A percentile compares a stretch with the other conserved stretches of the same genome.
Conservation (phyloP, 768 basidiomycete species). For the Heimioporus sp. region DNA sequence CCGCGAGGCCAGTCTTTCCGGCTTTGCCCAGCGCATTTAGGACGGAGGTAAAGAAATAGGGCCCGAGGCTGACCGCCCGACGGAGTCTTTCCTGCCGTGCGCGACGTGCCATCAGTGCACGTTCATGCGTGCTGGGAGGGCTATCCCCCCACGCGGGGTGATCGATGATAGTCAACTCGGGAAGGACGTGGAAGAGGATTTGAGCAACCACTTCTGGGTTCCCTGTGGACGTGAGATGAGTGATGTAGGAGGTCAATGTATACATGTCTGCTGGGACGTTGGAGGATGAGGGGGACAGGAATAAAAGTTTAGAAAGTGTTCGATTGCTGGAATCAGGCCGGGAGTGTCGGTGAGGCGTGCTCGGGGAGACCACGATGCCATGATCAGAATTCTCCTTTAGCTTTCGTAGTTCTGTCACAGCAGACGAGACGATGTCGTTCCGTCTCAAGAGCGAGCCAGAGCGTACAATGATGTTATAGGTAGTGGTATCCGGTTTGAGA, state of each 20-base stretch:
- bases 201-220: constrained; percentile 41
- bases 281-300: constrained; percentile 11
- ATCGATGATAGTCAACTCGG: constrained; percentile 43
- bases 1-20: constrained; percentile 51
- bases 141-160: constrained; percentile 38
- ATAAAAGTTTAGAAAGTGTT: constrained; percentile 13
- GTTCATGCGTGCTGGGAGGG: constrained; percentile 24
- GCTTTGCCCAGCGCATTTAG: constrained; percentile 60
- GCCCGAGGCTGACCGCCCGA: constrained; percentile 52
- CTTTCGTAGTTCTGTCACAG: constrained; percentile 35
- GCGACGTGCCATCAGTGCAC: constrained; percentile 20
- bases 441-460: constrained; percentile 49
- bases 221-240: constrained; percentile 51
- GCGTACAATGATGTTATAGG: constrained; percentile 60
- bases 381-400: constrained; percentile 19
- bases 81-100: constrained; percentile 32
- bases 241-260: constrained; percentile 53
- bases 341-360: not conserved
- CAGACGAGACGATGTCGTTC: constrained; percentile 39
- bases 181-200: constrained; percentile 55
- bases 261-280: constrained; percentile 37
- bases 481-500: constrained; percentile 45
- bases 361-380: constrained; percentile 21
- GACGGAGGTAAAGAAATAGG: constrained; percentile 55
- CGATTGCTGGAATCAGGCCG: not conserved